A percentile compares a stretch with the other conserved stretches of the same genome.
Conservation (phyloP, 78 protist genomes). For the Planoprotostelium fungivorum region DNA sequence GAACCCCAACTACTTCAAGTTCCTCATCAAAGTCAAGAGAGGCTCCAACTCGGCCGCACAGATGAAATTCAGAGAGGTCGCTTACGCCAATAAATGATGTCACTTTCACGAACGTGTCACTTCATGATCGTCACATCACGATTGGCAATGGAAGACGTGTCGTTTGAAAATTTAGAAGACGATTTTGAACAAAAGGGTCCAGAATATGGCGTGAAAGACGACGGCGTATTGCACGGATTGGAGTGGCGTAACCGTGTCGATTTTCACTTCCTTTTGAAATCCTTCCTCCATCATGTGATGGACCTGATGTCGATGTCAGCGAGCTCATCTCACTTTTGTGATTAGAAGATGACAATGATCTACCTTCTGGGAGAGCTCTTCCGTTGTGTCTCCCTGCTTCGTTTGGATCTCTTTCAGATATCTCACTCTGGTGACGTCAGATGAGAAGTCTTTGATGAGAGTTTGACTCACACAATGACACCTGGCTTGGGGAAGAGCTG, state of each 20-base stretch:
- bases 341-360: no score
- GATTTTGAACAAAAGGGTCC: background rate
- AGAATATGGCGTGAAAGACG: background rate
- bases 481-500: constrained; percentile 1
- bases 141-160: no score
- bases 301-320: background rate
- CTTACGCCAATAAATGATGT: no score
- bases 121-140: no score
- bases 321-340: no score
- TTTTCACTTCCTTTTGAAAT: background rate
- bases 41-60: background rate
- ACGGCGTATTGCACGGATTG: background rate
- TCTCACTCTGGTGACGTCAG: background rate
- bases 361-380: background rate
- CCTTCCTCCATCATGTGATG: background rate
- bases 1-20: background rate
- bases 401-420: background rate
- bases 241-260: background rate
- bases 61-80: background rate
- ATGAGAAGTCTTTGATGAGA: background rate
- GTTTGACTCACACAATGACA: background rate
- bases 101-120: no score
- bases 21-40: background rate
- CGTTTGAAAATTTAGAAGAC: background rate
- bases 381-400: background rate